phyloP scores from a whole-genome alignment of 495 filamentous ascomycete genomes.

The Hyaloscypha finlandica region DNA sequence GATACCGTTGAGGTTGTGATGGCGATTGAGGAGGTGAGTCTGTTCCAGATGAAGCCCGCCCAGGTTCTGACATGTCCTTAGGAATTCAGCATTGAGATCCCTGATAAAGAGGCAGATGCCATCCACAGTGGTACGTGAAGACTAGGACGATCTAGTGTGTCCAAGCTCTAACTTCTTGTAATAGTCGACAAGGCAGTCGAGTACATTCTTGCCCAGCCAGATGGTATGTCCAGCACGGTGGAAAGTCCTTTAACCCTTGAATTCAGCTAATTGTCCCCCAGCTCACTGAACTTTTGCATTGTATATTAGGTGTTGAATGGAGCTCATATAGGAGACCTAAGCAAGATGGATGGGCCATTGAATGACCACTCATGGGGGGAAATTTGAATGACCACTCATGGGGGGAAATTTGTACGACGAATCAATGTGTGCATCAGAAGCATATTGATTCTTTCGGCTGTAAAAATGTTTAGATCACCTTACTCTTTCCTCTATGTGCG shows the following conservation, averaged over 20 bases:
- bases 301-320: constrained; percentile 31
- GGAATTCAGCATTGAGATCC: constrained; percentile 99
- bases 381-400: constrained; percentile 23
- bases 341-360: constrained; percentile 22
- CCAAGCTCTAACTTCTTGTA: constrained; percentile 28
- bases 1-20: constrained; percentile 99
- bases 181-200: constrained; percentile 93
- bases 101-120: constrained; percentile 96
- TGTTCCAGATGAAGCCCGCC: background rate
- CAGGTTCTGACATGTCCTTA: constrained; percentile 41
- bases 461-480: constrained; percentile 35
- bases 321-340: background rate
- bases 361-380: constrained; percentile 20
- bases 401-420: constrained; percentile 25
- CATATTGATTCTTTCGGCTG: constrained; percentile 32
- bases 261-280: constrained; percentile 26
- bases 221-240: constrained; percentile 47
- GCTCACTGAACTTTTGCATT: constrained; percentile 37
- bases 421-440: constrained; percentile 27
- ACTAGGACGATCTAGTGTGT: background rate
- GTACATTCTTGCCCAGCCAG: constrained; percentile 94
- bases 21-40: constrained; percentile 96
- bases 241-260: background rate
- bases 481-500: constrained; percentile 24
- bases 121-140: constrained; percentile 90